Conservation (phyloP, 805 yeast species). For the Ogataea degrootiae region DNA sequence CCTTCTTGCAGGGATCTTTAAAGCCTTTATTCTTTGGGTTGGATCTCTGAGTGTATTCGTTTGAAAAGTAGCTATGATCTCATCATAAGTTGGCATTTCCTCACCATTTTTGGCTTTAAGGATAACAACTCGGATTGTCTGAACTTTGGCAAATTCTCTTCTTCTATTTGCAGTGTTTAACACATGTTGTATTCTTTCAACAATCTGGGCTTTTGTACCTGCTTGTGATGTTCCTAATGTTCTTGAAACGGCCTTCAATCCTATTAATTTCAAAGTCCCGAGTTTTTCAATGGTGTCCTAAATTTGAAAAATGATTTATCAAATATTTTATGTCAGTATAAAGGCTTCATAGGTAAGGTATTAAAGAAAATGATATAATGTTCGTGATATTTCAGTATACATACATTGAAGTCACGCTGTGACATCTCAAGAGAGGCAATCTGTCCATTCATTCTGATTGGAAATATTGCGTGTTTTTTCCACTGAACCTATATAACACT, state of each 20-base stretch:
- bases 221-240: not conserved
- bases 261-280: not conserved
- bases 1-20: not conserved
- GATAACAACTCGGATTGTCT: too few species aligned
- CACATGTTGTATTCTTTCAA: not conserved
- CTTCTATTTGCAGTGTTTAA: not conserved
- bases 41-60: slow-evolving; percentile 31
- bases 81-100: too few species aligned
- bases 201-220: not conserved
- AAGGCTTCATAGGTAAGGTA: not conserved
- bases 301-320: not conserved
- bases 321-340: not conserved
- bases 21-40: slow-evolving; percentile 43
- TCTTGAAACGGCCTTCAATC: not conserved
- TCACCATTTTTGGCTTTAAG: too few species aligned
- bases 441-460: too few species aligned
- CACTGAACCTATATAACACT: too few species aligned
- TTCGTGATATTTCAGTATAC: not conserved
- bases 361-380: too few species aligned
- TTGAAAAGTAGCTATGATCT: too few species aligned
- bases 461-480: too few species aligned
- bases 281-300: not conserved
- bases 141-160: slow-evolving; percentile 32
- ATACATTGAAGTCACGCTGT: not conserved
- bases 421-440: not conserved